Conservation (phyloP, 306 rosid species). For the Corylus avellana region DNA sequence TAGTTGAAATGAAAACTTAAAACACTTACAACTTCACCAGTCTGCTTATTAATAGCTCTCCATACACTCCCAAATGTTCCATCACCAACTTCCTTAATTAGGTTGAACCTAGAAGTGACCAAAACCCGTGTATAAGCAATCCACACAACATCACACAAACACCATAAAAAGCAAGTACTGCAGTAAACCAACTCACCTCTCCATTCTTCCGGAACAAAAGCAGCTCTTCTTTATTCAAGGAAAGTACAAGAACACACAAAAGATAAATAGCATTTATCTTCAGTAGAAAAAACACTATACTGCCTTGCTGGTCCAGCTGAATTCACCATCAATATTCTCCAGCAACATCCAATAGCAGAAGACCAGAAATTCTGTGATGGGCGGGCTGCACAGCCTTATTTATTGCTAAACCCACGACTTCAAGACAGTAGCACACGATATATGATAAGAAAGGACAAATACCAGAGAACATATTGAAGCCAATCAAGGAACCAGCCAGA, state of each 20-base stretch:
- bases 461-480: conserved; percentile 64
- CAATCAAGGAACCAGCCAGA: conserved; percentile 38
- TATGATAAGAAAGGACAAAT: conserved; percentile 45
- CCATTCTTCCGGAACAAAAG: conserved; percentile 69
- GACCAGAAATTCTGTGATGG: conserved; percentile 65
- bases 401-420: conserved; percentile 46
- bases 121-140: background rate
- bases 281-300: conserved; percentile 53
- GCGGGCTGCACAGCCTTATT: conserved; percentile 74
- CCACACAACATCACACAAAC: background rate
- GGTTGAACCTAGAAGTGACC: conserved; percentile 58
- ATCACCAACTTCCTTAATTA: conserved; percentile 99
- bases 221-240: conserved; percentile 69
- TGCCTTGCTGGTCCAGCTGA: conserved; percentile 54
- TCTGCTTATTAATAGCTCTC: conserved; percentile 88
- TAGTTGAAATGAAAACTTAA: background rate
- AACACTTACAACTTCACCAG: conserved; percentile 93
- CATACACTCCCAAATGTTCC: conserved; percentile 97
- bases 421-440: conserved; percentile 37
- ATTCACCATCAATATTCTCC: conserved; percentile 73
- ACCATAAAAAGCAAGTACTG: background rate
- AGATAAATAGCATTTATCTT: conserved; percentile 72
- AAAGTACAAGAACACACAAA: conserved; percentile 47
- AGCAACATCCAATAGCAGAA: conserved; percentile 52
- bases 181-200: conserved; percentile 60